Conservation (phyloP, 140 eudicot species). For the Erigeron philadelphicus region DNA sequence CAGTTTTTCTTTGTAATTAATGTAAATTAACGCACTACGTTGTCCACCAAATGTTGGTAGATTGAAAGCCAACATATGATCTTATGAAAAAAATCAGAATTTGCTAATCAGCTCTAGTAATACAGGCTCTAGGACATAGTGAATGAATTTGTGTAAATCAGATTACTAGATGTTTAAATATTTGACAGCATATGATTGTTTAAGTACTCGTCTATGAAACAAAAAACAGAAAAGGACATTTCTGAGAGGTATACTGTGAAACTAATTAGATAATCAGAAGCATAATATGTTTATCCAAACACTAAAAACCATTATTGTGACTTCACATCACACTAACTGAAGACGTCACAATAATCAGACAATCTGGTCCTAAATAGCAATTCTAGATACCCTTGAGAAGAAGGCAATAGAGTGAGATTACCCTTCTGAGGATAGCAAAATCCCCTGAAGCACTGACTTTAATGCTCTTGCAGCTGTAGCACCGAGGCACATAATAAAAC, state of each 20-base stretch:
- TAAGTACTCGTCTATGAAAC: no score
- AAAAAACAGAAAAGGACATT: neutral
- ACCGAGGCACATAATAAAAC: slow-evolving; percentile 81
- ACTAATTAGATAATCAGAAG: neutral
- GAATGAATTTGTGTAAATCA: no score
- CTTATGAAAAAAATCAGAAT: neutral
- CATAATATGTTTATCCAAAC: slow-evolving; percentile 4
- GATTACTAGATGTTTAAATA: no score
- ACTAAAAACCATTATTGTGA: neutral
- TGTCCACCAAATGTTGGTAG: slow-evolving; percentile 10
- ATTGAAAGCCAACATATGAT: slow-evolving; percentile 9
- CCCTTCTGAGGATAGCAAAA: slow-evolving; percentile 93
- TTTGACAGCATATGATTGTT: no score
- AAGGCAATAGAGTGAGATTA: slow-evolving; percentile 28
- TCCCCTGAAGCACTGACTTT: slow-evolving; percentile 91
- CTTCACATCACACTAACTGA: neutral
- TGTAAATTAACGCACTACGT: neutral
- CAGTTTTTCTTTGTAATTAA: slow-evolving; percentile 50
- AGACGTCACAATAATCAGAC: neutral
- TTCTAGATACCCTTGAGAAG: slow-evolving; percentile 10
- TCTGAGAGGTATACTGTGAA: neutral
- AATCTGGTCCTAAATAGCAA: neutral
- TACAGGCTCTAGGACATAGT: no score
- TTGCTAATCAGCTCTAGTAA: neutral
- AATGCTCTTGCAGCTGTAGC: slow-evolving; percentile 99